Base-by-base conservation (phyloP, 1,284 basidiomycete genomes). In the Ganoderma multipileum region DNA sequence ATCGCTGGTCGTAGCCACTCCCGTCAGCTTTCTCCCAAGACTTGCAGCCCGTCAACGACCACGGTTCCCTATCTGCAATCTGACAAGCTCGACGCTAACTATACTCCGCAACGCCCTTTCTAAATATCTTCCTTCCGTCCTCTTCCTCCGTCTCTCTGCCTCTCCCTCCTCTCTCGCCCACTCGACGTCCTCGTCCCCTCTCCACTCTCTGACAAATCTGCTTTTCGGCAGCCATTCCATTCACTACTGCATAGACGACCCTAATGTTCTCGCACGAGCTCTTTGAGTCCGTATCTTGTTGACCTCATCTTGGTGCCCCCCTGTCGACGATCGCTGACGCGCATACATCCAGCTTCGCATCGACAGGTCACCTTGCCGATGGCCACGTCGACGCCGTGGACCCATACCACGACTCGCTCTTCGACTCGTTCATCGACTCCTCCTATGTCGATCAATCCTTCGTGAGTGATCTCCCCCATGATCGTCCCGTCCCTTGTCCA, bases 361-460 rank as follows among this genome's bases (percentile, higher is more conserved):
- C 70, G 7, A 28, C 63, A 8, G 23, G 39, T 38, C 33, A 58
- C n/a, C 50, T 41, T 39, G n/a, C 63, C 28, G 47, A 67, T 38
- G 44, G 39, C 52, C 28, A 63, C 28, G n/a, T 50, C 47, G 33
- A 38, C 47, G 12, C 47, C 23, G 36, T 18, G 7, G 61, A 63
- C 39, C 47, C 47, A 14, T 44, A 59, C 57, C 47, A 44, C 61
- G 66, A 68, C 61, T 14, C 61, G 16, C 65, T 69, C 64, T 69
- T 68, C 60, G 71, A 72, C 54, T 69, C 71, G 3, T 70, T 66
- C 68, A 64, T 68, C 18, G 64, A 70, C 47, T 65, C 69, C 8
- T 64, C 69, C 18, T 61, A 63, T 39, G 42, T 62, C n/a, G 66
- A 70, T 61, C 71, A 70, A n/a, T 66, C 71, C 44, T 70, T 72